These are phyloP conservation scores for Cardamine chenopodiifolia DNA, from an alignment of 345 rosid species.

Conservation along the genomic window DNA sequence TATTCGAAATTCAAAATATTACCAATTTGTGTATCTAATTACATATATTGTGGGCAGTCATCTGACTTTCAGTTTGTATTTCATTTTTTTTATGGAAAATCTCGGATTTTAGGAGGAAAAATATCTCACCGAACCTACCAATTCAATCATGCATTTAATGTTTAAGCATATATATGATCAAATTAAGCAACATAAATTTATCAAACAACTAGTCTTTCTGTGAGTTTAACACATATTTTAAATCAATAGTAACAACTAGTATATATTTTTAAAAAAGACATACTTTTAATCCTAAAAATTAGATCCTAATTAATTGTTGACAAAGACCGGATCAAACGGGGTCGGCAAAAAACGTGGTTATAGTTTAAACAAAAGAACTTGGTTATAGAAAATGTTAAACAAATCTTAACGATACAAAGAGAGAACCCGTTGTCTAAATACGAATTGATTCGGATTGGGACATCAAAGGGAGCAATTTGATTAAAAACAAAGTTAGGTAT, in stretches of 20 bases:
- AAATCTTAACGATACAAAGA: neutral
- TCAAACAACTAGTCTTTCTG: neutral
- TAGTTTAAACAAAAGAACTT: neutral
- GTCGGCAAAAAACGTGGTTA: slow-evolving; percentile 28
- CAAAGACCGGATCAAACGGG: slow-evolving; percentile 36
- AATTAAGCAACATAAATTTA: neutral
- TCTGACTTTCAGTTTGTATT: neutral
- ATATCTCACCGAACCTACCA: slow-evolving; percentile 9
- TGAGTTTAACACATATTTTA: neutral
- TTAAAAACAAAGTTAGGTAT: neutral
- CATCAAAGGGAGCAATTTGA: slow-evolving; percentile 11
- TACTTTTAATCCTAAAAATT: slow-evolving; percentile 13
- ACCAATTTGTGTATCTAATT: neutral
- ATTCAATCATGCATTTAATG: neutral
- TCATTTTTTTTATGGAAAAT: neutral
- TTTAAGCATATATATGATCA: neutral
- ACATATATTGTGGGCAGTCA: neutral
- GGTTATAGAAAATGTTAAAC: neutral
- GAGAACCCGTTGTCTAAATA: neutral
- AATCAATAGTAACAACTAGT: slow-evolving; percentile 10
- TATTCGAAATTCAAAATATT: neutral
- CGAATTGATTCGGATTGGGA: neutral
- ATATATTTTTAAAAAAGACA: neutral
- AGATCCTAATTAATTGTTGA: slow-evolving; percentile 32
- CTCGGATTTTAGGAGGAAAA: neutral